Conservation (phyloP, 371 early-diverging fungal species). For the Actinomucor elegans region DNA sequence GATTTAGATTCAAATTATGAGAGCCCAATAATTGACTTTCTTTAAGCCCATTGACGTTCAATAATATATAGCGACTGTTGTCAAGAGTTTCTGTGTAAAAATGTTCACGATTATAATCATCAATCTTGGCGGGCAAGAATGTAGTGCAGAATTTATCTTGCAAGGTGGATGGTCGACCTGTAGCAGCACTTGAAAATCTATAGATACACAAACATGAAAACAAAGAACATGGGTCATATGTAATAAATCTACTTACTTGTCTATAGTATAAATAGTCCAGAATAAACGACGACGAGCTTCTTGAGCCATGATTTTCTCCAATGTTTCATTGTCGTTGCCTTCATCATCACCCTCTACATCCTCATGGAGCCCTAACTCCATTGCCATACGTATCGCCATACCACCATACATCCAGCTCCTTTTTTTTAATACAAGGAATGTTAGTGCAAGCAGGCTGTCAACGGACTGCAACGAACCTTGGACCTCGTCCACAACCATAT, state of each 20-base stretch:
- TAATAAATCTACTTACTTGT: conserved; percentile 45
- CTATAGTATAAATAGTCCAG: conserved; percentile 25
- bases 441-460: too few species aligned
- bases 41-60: conserved; percentile 25
- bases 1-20: neutral
- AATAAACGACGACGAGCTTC: conserved; percentile 27
- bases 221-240: conserved; percentile 33
- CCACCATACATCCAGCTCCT: conserved; percentile 72
- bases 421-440: too few species aligned
- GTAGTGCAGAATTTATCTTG: conserved; percentile 59
- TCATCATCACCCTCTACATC: conserved; percentile 38
- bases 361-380: conserved; percentile 59
- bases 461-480: too few species aligned
- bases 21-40: conserved; percentile 34
- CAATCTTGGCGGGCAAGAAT: conserved; percentile 48
- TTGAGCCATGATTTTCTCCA: conserved; percentile 34
- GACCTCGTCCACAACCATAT: conserved; percentile 61
- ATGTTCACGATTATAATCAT: neutral
- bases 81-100: conserved; percentile 42
- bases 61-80: conserved; percentile 21
- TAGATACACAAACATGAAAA: neutral
- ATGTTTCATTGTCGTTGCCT: conserved; percentile 7
- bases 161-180: conserved; percentile 34
- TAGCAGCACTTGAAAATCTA: conserved; percentile 30
- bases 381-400: conserved; percentile 63